Percentiles rank a stretch among this genome's conserved stretches.
Conservation (phyloP, 441 rosid genomes). For the Gossypium schwendimanii region DNA sequence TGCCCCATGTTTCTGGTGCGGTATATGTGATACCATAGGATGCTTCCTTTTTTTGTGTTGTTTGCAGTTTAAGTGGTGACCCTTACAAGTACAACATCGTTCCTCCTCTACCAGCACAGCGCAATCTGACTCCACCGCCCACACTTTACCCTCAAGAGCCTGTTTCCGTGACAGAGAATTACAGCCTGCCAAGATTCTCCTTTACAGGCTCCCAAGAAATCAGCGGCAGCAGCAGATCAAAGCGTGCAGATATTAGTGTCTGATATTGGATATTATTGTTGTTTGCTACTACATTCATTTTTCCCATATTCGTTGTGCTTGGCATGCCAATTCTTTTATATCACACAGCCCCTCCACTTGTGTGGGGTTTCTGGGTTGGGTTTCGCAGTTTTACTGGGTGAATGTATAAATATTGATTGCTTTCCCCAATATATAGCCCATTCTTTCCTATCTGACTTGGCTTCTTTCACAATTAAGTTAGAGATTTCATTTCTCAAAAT, state of each 20-base stretch:
- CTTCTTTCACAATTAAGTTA: not conserved
- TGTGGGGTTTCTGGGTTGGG: not conserved
- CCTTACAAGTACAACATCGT: constrained; percentile 56
- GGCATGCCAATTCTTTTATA: constrained; percentile 23
- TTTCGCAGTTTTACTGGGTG: constrained; percentile 11
- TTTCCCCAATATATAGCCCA: not conserved
- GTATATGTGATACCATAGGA: not conserved
- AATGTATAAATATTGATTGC: not conserved
- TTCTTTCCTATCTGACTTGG: not conserved
- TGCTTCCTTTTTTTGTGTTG: not conserved
- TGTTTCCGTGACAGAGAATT: constrained; percentile 54
- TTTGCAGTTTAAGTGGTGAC: constrained; percentile 54
- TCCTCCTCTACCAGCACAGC: constrained; percentile 89
- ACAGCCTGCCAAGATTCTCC: constrained; percentile 68
- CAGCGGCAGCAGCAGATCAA: constrained; percentile 51
- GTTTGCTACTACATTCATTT: not conserved
- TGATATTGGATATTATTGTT: constrained; percentile 19
- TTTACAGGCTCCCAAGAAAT: constrained; percentile 43
- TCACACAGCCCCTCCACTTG: constrained; percentile 1
- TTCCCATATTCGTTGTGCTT: constrained; percentile 3
- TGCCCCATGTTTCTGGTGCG: not conserved
- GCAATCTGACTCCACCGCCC: constrained; percentile 90
- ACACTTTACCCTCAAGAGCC: constrained; percentile 94
- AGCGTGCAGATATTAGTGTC: constrained; percentile 79
- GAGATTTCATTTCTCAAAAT: not conserved